Evolutionary conservation across 768 basidiomycete species (phyloP), one percentile per base, ranked within the genome.

Genomic region (Cystobasidium onofrii): DNA sequence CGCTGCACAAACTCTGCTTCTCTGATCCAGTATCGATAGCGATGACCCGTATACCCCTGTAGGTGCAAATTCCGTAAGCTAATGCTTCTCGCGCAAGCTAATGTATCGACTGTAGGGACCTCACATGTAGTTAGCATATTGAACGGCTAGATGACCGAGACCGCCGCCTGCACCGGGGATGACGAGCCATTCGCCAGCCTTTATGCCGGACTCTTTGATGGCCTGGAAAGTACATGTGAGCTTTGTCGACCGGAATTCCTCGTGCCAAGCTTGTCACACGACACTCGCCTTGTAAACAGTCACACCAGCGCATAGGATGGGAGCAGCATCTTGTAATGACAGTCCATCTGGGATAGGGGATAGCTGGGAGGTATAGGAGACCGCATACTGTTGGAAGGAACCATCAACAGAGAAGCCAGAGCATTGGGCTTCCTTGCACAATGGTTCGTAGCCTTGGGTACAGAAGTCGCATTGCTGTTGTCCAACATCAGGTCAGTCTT

Each of bases 1-100:
- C 20, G 15, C 46, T 52, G 33, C 70, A 55, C 6, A 80, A 75
- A 39, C 73, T 71, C 86, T 87, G 88, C 75, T 84, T 84, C 77
- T 90, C 88, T 3, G 82, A 86, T 17, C 90, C 90, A 1, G 87
- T 87, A 78, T 93, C 91, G 77, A 92, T 84, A 1, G 90, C 91
- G 73, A 92, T 86, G 12, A 92, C 90, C 25, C 88, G 86, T 60
- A 90, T 85, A 44, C 91, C 90, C 83, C 89, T 88, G 33, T 86
- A 85, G 54, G 83, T 20, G 84, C 18, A 91, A 92, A 78, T 92
- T 92, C 2, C 33, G 52, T 54, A 10, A 54, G 52, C 52, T 54
- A 54, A 6, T 54, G 4, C 27, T n/a, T n/a, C 27, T 54, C n/a
- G 52, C n/a, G n/a, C 52, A 7, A n/a, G n/a, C 20, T 54, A 20